Percentiles rank a stretch among this genome's conserved stretches.
Evolutionary conservation across 1,284 basidiomycete species (phyloP).

Genomic region (Ustilago xerochloae): DNA sequence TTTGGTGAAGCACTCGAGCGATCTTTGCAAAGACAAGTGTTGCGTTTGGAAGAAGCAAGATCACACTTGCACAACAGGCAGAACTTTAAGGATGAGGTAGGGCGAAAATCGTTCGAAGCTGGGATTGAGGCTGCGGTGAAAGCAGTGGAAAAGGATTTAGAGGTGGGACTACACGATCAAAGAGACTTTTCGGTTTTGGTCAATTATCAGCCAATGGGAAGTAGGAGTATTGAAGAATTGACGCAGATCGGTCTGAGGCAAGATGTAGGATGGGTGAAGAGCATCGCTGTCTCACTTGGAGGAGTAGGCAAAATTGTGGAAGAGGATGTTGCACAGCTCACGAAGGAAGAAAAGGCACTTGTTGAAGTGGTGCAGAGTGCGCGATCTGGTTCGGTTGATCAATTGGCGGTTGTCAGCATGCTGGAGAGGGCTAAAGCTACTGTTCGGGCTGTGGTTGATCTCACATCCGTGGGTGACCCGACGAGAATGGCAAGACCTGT

Average conservation of each 20-base stretch:
- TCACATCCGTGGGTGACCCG: background rate
- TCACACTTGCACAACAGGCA: slow-evolving; percentile 23
- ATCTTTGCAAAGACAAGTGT: slow-evolving; percentile 45
- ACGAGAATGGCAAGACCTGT: slow-evolving; percentile 22
- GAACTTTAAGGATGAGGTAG: slow-evolving; percentile 8
- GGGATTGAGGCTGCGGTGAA: slow-evolving; percentile 9
- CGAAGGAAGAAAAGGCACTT: slow-evolving; percentile 10
- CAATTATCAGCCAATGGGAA: slow-evolving; percentile 39
- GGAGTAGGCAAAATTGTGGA: background rate
- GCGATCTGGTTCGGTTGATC: background rate
- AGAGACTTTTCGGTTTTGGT: slow-evolving; percentile 46
- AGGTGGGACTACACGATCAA: slow-evolving; percentile 37
- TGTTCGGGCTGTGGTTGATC: slow-evolving; percentile 4
- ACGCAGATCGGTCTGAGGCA: slow-evolving; percentile 24
- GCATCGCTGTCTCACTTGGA: slow-evolving; percentile 16
- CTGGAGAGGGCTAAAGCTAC: slow-evolving; percentile 23
- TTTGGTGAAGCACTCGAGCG: slow-evolving; percentile 50
- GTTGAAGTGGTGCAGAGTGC: slow-evolving; percentile 1
- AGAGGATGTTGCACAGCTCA: slow-evolving; percentile 14
- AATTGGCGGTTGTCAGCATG: background rate
- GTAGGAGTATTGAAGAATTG: slow-evolving; percentile 23
- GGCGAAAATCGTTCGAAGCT: slow-evolving; percentile 13
- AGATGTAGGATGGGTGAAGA: slow-evolving; percentile 23
- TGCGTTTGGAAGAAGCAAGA: slow-evolving; percentile 36
- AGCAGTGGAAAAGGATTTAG: slow-evolving; percentile 21